Evolutionary conservation across 306 rosid species (phyloP).

Genomic region (Cicer yamashitae): DNA sequence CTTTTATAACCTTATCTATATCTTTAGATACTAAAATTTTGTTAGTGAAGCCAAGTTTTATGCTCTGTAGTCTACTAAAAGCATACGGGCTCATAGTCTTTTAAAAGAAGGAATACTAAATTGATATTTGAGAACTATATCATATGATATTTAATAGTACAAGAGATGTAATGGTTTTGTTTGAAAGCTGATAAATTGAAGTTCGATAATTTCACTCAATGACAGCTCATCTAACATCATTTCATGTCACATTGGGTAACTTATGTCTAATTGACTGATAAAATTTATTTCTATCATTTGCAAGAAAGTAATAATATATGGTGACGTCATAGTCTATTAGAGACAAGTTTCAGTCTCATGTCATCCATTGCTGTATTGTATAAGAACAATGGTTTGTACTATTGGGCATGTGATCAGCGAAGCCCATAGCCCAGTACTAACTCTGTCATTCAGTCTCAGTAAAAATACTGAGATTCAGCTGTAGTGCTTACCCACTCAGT

Average conservation of each 20-base stretch:
- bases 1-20: not conserved
- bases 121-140: constrained; percentile 7
- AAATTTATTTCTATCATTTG: constrained; percentile 21
- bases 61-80: constrained; percentile 23
- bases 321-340: constrained; percentile 9
- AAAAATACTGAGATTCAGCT: not conserved
- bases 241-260: constrained; percentile 25
- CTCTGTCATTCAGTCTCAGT: not conserved
- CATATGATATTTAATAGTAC: not conserved
- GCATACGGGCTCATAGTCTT: constrained; percentile 16
- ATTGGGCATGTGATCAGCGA: not conserved
- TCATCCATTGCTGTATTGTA: not conserved
- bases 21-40: constrained; percentile 32
- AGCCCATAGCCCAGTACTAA: not conserved
- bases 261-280: constrained; percentile 19
- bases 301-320: constrained; percentile 10
- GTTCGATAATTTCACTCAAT: not conserved
- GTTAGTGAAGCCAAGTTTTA: constrained; percentile 32
- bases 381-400: not conserved
- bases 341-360: not conserved
- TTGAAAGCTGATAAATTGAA: constrained; percentile 21
- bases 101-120: not conserved
- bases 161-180: not conserved
- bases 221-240: constrained; percentile 25
- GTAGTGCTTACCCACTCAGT: not conserved